Percentiles rank a stretch among this genome's conserved stretches.
Evolutionary conservation across 129 eudicot genomes (phyloP).

Genomic region (Mikania micrantha): DNA sequence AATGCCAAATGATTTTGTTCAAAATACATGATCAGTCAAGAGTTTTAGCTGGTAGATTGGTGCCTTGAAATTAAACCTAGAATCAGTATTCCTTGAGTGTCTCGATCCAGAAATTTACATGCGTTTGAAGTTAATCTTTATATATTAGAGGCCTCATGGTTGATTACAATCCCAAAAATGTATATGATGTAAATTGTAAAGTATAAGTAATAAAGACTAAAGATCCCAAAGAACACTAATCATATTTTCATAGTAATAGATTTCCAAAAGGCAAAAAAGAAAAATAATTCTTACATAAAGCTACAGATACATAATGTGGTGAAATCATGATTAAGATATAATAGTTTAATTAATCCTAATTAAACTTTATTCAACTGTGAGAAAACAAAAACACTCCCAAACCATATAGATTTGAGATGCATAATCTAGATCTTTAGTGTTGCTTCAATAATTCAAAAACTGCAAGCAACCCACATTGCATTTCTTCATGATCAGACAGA

Average conservation of each 20-base stretch:
- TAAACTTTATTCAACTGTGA: not conserved
- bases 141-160: conserved; percentile 12
- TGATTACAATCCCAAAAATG: conserved; percentile 1
- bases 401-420: conserved; percentile 13
- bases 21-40: not conserved
- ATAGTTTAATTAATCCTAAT: not conserved
- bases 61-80: not conserved
- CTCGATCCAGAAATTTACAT: not conserved
- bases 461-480: conserved; percentile 11
- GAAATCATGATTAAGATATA: conserved; percentile 14
- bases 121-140: not conserved
- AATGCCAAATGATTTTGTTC: not conserved
- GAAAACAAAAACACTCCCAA: not conserved
- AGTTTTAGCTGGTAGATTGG: not conserved
- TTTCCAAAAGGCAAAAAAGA: too few relatives aligned
- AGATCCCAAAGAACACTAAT: conserved; percentile 11
- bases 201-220: conserved; percentile 17
- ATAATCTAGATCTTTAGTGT: conserved; percentile 14
- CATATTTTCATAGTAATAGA: conserved; percentile 13
- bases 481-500: conserved; percentile 13
- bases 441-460: not conserved
- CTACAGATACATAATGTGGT: conserved; percentile 19
- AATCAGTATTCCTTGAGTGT: conserved; percentile 10
- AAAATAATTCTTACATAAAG: conserved; percentile 5
- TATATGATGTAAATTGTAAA: conserved; percentile 14